A percentile compares a stretch with the other conserved stretches of the same genome.
Conservation (phyloP, 2,329 filamentous ascomycete species). For the Akanthomyces lecanii region DNA sequence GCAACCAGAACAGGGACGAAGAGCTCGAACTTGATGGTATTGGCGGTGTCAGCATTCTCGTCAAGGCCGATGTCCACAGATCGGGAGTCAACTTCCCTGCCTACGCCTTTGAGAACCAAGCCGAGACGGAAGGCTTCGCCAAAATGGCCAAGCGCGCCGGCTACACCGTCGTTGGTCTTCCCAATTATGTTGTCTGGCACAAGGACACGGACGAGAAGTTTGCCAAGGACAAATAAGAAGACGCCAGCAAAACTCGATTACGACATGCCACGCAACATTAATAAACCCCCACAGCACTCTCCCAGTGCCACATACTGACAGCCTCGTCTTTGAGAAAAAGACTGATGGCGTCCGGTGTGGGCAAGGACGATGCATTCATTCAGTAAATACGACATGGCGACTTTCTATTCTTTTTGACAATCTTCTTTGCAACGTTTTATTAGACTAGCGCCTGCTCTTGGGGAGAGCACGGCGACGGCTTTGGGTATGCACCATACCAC, state of each 20-base stretch:
- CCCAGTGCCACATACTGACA: not conserved
- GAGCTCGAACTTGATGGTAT: slow-evolving; percentile 93
- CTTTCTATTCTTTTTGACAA: not conserved
- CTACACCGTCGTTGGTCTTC: slow-evolving; percentile 85
- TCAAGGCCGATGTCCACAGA: slow-evolving; percentile 96
- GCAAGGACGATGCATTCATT: slow-evolving; percentile 4
- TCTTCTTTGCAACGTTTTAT: slow-evolving; percentile 7
- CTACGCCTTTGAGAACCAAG: slow-evolving; percentile 97
- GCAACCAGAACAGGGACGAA: slow-evolving; percentile 85
- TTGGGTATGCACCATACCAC: slow-evolving; percentile 12
- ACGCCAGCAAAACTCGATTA: not conserved
- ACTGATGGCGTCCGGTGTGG: not conserved
- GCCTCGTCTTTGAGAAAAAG: slow-evolving; percentile 9
- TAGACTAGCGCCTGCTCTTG: slow-evolving; percentile 10
- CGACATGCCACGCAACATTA: slow-evolving; percentile 6
- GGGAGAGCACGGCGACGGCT: not conserved
- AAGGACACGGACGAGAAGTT: slow-evolving; percentile 94
- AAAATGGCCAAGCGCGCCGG: slow-evolving; percentile 98
- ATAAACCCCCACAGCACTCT: not conserved
- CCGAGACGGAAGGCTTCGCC: slow-evolving; percentile 96
- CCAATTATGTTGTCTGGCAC: slow-evolving; percentile 98
- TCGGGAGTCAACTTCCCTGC: slow-evolving; percentile 98
- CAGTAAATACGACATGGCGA: slow-evolving; percentile 12
- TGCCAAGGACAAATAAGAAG: slow-evolving; percentile 57
- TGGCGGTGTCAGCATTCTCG: slow-evolving; percentile 93